A percentile compares a stretch with the other conserved stretches of the same genome.
phyloP scores from a whole-genome alignment of 345 rosid genomes.

The Populus davidiana region DNA sequence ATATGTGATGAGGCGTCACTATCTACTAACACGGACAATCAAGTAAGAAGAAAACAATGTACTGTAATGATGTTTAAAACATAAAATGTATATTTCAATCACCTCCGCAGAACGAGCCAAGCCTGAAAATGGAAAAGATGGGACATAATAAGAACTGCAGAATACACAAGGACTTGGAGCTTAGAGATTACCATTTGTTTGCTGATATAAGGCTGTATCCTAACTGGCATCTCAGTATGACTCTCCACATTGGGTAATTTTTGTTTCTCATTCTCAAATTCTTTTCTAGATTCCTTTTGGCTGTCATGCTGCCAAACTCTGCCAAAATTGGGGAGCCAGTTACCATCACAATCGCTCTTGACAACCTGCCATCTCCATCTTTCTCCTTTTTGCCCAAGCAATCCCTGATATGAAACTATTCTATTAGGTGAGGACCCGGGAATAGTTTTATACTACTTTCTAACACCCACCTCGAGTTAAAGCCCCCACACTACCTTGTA shows the following conservation, averaged over 20 bases:
- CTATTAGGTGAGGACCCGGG: too few relatives aligned
- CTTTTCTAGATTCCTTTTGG: slow-evolving; percentile 82
- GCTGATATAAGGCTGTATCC: slow-evolving; percentile 67
- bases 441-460: too few relatives aligned
- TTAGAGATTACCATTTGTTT: slow-evolving; percentile 60
- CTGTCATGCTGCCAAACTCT: slow-evolving; percentile 97
- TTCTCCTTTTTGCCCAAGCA: slow-evolving; percentile 93
- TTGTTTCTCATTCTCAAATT: slow-evolving; percentile 70
- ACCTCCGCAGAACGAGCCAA: background rate
- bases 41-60: background rate
- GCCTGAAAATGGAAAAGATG: background rate
- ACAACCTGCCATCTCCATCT: slow-evolving; percentile 71
- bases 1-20: background rate
- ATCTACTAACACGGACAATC: background rate
- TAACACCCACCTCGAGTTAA: too few relatives aligned
- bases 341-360: slow-evolving; percentile 42
- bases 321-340: slow-evolving; percentile 96
- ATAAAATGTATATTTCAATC: slow-evolving; percentile 5
- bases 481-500: too few relatives aligned
- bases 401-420: too few relatives aligned
- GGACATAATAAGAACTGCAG: background rate
- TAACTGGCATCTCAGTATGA: slow-evolving; percentile 42
- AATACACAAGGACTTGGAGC: background rate
- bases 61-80: background rate
- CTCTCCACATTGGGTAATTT: slow-evolving; percentile 45